phyloP scores from a whole-genome alignment of 2,329 filamentous ascomycete genomes.

The Alternaria triticimaculans region DNA sequence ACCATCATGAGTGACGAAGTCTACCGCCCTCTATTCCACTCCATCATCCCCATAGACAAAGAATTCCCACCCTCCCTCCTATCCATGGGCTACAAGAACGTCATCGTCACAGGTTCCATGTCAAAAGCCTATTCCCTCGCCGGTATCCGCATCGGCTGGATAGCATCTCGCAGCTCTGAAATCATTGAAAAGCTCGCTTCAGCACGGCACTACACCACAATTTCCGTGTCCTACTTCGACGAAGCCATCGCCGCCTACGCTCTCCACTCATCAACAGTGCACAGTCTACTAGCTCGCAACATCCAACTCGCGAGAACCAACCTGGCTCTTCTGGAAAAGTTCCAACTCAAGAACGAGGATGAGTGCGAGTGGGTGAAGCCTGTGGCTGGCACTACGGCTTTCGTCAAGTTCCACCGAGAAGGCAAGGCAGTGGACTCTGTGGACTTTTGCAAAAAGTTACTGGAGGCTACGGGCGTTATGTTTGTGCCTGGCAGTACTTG shows the following conservation, averaged over 20 bases:
- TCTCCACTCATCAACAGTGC: slow-evolving; percentile 68
- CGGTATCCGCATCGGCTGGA: slow-evolving; percentile 83
- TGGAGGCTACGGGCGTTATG: slow-evolving; percentile 74
- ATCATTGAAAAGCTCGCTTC: slow-evolving; percentile 69
- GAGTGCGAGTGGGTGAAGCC: slow-evolving; percentile 76
- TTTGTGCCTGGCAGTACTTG: slow-evolving; percentile 75
- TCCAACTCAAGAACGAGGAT: slow-evolving; percentile 68
- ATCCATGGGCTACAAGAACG: slow-evolving; percentile 73
- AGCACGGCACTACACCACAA: slow-evolving; percentile 83
- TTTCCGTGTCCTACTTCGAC: slow-evolving; percentile 83
- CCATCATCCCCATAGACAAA: slow-evolving; percentile 60
- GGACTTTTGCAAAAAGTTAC: slow-evolving; percentile 72
- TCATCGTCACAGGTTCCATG: slow-evolving; percentile 78
- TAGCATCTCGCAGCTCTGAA: slow-evolving; percentile 68
- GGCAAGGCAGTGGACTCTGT: slow-evolving; percentile 72
- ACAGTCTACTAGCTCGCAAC: slow-evolving; percentile 68
- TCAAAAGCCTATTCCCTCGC: slow-evolving; percentile 86
- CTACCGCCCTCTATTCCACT: slow-evolving; percentile 83
- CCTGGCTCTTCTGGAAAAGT: slow-evolving; percentile 68
- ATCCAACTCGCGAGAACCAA: slow-evolving; percentile 72
- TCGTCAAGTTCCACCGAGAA: slow-evolving; percentile 71
- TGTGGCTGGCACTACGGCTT: slow-evolving; percentile 78
- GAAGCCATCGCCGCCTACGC: slow-evolving; percentile 80
- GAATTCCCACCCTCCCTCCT: slow-evolving; percentile 72
- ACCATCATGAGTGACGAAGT: slow-evolving; percentile 80